phyloP scores from a whole-genome alignment of 495 filamentous ascomycete genomes.

The Hypoxylon fuscum region DNA sequence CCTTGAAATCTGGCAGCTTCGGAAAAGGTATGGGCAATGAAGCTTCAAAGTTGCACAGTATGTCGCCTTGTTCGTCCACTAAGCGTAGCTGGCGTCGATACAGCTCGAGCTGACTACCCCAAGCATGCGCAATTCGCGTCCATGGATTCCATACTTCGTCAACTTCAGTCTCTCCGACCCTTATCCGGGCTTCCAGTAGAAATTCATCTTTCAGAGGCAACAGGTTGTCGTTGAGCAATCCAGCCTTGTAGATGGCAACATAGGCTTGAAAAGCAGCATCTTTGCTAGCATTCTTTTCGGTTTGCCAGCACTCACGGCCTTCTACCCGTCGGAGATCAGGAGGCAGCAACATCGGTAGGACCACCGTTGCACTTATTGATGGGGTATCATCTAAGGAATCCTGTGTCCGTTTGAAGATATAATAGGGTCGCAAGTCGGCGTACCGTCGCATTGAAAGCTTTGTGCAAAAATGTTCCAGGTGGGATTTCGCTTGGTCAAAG shows the following conservation, averaged over 20 bases:
- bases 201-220: slow-evolving; percentile 65
- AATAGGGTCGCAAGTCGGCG: slow-evolving; percentile 59
- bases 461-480: slow-evolving; percentile 85
- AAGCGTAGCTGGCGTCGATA: slow-evolving; percentile 44
- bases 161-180: slow-evolving; percentile 61
- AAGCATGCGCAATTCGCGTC: slow-evolving; percentile 65
- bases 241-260: slow-evolving; percentile 70
- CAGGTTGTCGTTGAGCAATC: slow-evolving; percentile 81
- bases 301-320: slow-evolving; percentile 67
- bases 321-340: slow-evolving; percentile 64
- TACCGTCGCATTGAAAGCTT: slow-evolving; percentile 66
- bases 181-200: slow-evolving; percentile 51
- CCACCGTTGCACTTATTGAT: slow-evolving; percentile 62
- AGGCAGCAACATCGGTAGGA: slow-evolving; percentile 76
- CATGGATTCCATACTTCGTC: slow-evolving; percentile 71
- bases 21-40: slow-evolving; percentile 57
- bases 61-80: slow-evolving; percentile 42
- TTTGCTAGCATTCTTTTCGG: slow-evolving; percentile 77
- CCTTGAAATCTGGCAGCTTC: slow-evolving; percentile 49
- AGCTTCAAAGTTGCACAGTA: slow-evolving; percentile 53
- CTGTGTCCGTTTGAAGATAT: slow-evolving; percentile 45
- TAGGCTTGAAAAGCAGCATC: slow-evolving; percentile 91
- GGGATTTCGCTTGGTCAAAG: slow-evolving; percentile 72
- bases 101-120: slow-evolving; percentile 47
- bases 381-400: slow-evolving; percentile 37